phyloP scores from a whole-genome alignment of 345 rosid species.

The Pelargonium nanum region DNA sequence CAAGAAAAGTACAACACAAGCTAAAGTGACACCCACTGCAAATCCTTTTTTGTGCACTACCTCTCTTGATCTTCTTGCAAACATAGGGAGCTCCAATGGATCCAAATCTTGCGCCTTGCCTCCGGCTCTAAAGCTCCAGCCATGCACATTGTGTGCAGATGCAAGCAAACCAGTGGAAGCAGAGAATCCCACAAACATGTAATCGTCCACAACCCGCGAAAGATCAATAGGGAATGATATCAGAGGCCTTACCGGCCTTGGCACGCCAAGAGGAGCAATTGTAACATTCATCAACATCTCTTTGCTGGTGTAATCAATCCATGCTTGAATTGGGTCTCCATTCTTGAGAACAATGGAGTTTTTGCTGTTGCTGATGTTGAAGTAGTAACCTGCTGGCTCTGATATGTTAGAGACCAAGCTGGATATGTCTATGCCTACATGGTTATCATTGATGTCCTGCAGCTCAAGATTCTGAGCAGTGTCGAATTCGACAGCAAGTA shows the following conservation, averaged over 20 bases:
- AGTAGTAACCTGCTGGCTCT: constrained; percentile 23
- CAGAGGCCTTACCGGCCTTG: constrained; percentile 19
- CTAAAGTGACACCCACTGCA: constrained; percentile 9
- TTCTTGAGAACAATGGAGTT: constrained; percentile 17
- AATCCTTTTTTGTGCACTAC: background rate
- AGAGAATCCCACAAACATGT: constrained; percentile 32
- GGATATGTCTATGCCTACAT: constrained; percentile 30
- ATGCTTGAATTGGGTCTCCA: constrained; percentile 22
- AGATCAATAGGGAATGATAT: constrained; percentile 26
- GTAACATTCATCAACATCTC: constrained; percentile 24
- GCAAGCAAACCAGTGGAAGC: constrained; percentile 27
- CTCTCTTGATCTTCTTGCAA: constrained; percentile 6
- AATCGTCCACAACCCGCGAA: constrained; percentile 15
- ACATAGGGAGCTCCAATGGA: constrained; percentile 16
- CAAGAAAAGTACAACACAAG: constrained; percentile 5
- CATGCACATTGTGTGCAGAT: constrained; percentile 23
- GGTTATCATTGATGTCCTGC: constrained; percentile 32
- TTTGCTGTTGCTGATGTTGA: background rate
- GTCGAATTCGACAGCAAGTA: constrained; percentile 32
- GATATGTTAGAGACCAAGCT: constrained; percentile 20
- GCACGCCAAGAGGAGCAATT: constrained; percentile 14
- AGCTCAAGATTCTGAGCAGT: constrained; percentile 20
- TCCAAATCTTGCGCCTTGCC: constrained; percentile 21
- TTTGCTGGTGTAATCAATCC: constrained; percentile 28
- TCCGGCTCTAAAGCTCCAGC: constrained; percentile 27